phyloP scores from a whole-genome alignment of 225 moss, liverwort and hornwort genomes.

The Straminergon stramineum region DNA sequence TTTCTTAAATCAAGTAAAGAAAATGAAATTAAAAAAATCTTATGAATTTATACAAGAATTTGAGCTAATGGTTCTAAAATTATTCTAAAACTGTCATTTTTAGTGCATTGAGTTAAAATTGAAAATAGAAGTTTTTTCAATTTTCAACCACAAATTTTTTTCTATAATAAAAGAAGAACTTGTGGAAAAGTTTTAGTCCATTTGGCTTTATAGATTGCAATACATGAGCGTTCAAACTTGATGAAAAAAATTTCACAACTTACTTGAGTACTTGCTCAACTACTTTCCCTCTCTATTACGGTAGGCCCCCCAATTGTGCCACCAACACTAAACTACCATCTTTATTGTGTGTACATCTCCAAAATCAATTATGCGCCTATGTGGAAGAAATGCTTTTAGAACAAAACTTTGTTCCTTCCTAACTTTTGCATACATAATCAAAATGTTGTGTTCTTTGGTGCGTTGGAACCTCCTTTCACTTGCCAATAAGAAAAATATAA shows the following conservation, averaged over 20 bases:
- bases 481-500: no score
- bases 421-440: no score
- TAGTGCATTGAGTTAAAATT: neutral
- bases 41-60: neutral
- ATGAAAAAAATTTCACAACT: neutral
- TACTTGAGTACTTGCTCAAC: neutral
- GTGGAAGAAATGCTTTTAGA: no score
- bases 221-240: no score
- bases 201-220: neutral
- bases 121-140: no score
- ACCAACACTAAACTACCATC: no score
- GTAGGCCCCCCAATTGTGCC: no score
- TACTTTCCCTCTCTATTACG: neutral
- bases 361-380: no score
- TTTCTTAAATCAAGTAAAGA: neutral
- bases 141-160: neutral
- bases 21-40: neutral
- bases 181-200: rapidly evolving
- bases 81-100: neutral
- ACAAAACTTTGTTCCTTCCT: no score
- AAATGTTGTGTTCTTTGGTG: no score
- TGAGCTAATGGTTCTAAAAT: neutral
- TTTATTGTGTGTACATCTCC: no score
- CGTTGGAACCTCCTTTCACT: no score
- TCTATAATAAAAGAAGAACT: neutral